A percentile compares a stretch with the other conserved stretches of the same genome.
Evolutionary conservation across 108 stramenopile genomes (phyloP).

Genomic region (Conticribra guillardii): DNA sequence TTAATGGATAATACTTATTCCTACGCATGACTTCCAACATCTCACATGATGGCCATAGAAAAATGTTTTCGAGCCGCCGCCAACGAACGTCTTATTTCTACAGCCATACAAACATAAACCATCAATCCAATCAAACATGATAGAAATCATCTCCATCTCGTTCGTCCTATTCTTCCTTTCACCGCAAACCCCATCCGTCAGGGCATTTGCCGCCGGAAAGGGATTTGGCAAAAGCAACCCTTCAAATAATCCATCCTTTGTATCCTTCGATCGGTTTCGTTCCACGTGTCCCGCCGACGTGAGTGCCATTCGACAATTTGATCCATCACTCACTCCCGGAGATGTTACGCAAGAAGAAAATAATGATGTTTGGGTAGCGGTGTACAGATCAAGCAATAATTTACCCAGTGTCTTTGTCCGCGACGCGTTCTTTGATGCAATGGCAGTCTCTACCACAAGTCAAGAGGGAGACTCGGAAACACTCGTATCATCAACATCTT

Average conservation of each 20-base stretch:
- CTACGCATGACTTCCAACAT: too few relatives aligned
- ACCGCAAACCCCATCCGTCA: background rate
- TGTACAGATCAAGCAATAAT: slow-evolving; percentile 80
- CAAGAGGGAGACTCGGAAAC: slow-evolving; percentile 38
- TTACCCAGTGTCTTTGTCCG: slow-evolving; percentile 77
- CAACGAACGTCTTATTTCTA: too few relatives aligned
- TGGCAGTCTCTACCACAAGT: slow-evolving; percentile 62
- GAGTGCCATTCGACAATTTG: slow-evolving; percentile 53
- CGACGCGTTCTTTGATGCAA: slow-evolving; percentile 82
- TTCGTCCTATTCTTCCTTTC: background rate
- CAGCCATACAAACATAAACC: too few relatives aligned
- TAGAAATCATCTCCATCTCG: background rate
- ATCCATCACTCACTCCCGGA: slow-evolving; percentile 46
- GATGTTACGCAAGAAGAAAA: slow-evolving; percentile 31
- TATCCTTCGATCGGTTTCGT: slow-evolving; percentile 64
- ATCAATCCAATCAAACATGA: background rate
- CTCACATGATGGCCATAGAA: too few relatives aligned
- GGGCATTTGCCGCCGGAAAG: slow-evolving; percentile 22
- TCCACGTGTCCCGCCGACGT: slow-evolving; percentile 61
- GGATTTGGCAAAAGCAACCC: slow-evolving; percentile 25
- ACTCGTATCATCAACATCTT: slow-evolving; percentile 19
- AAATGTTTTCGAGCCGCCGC: too few relatives aligned
- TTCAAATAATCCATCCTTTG: slow-evolving; percentile 6
- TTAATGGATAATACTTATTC: too few relatives aligned
- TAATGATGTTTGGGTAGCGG: slow-evolving; percentile 68